Evolutionary conservation across 306 rosid species (phyloP), one percentile per base, ranked within the genome.

Genomic region (Prunus mume): DNA sequence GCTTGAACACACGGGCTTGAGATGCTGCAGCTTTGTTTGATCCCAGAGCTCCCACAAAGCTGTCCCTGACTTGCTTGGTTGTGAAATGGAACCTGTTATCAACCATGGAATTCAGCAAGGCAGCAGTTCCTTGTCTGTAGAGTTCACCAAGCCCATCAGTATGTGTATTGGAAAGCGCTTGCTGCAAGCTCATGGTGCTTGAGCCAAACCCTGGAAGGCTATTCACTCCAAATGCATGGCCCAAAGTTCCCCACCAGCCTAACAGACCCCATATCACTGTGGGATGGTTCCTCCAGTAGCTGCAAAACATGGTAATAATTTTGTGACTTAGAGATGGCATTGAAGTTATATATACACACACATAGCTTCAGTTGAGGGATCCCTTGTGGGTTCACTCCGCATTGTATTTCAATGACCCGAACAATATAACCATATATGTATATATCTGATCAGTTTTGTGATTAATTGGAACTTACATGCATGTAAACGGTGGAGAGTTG

Each of bases 231-330:
- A 95, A 95, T 46, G 91, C 83, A 76, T 72, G 87, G 14, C 99
- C 97, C 45, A 92, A 6, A 9, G 88, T 92, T 85, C 96, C 97
- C 97, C 93, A 95, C 96, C 96, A 95, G 3, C 99, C 99, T 10
- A 95, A 77, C 60, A 92, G 22, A 43, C 97, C 99, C 96, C 90
- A 89, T 54, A 95, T 89, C 67, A 91, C 66, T 70, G 72, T 83
- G 46, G 99, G 99, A 79, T 95, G 97, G 69, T 50, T 80, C 75
- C 81, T 90, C 99, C 99, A 95, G 82, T 87, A 95, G 81, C 99
- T 95, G 87, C 76, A 77, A 32, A 81, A 49, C 74, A 67, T 11
- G 47, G 47, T 62, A 38, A 22, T 28, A 22, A 45, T 1, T 41
- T 72, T 57, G 56, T 55, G 11, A 58, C 27, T 72, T 41, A 43